Base-by-base conservation (phyloP, 805 yeast species). In the Saccharomycopsis lassenensis region DNA sequence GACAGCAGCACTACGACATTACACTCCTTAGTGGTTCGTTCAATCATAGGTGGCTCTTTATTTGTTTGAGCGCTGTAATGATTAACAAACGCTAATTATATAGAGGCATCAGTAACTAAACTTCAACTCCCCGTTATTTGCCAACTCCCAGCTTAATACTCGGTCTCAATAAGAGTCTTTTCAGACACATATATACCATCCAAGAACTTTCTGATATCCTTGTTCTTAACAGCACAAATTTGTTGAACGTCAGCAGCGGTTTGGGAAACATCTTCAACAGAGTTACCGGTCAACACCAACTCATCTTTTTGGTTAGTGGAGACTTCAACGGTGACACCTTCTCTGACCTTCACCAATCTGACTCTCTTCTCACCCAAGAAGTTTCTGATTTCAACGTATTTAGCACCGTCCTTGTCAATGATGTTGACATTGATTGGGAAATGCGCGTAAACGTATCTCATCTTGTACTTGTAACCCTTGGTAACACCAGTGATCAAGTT, bases 381-480 rank as follows among this genome's bases (percentile, higher is more conserved):
- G 77, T 91, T 91, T 84, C 97, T 87, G 75, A 91, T 87, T 75
- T 91, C 97, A 56, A 89, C 81, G 59, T 59, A 74, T 49, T 72
- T 67, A 36, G 62, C 56, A 54, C 82, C 84, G 43, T 89, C 89
- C 58, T 73, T 70, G 51, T 82, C 84, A 62, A 82, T 63, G 53
- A 86, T 66, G 75, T 87, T 89, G 54, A 91, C 95, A 71, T 91
- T 91, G 71, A 93, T 91, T 67, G 98, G 99, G 95, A 91, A 91
- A 84, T 91, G 98, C 79, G 98, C 99, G 65, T 89, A 93, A 50
- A 91, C 98, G 68, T 85, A 87, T 77, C 97, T 86, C 96, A 91
- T 81, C 83, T 91, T 91, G 91, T 91, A 91, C 72, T 83, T 78
- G 94, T 71, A 89, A 69, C 97, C 98, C 74, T 78, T 78, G 65